Percentiles rank a stretch among this genome's conserved stretches.
phyloP scores from a whole-genome alignment of 495 filamentous ascomycete species.

The Penicillium ochrochloron region DNA sequence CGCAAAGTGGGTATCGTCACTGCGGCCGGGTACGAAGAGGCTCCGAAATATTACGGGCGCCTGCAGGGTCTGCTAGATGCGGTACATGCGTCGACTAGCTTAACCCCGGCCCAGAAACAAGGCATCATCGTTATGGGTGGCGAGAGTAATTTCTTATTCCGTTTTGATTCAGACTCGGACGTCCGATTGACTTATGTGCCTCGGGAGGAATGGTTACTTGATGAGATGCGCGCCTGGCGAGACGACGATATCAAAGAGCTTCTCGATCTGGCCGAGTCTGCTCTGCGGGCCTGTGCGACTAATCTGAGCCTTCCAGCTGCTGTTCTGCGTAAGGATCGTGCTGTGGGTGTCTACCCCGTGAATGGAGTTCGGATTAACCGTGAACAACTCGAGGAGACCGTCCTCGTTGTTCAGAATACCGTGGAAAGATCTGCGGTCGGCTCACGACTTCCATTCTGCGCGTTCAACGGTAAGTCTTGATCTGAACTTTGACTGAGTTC shows the following conservation, averaged over 20 bases:
- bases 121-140: slow-evolving; percentile 91
- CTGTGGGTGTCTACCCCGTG: slow-evolving; percentile 82
- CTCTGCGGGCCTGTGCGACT: slow-evolving; percentile 75
- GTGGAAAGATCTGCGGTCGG: slow-evolving; percentile 79
- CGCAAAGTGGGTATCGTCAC: slow-evolving; percentile 93
- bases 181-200: slow-evolving; percentile 61
- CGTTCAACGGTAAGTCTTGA: slow-evolving; percentile 75
- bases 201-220: slow-evolving; percentile 75
- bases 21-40: slow-evolving; percentile 92
- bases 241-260: slow-evolving; percentile 76
- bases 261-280: slow-evolving; percentile 83
- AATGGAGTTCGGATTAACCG: slow-evolving; percentile 68
- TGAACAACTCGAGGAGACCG: slow-evolving; percentile 94
- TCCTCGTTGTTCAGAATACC: slow-evolving; percentile 89
- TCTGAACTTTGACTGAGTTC: background rate
- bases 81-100: slow-evolving; percentile 62
- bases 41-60: slow-evolving; percentile 78
- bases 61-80: slow-evolving; percentile 84
- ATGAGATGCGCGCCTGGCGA: slow-evolving; percentile 85
- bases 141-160: slow-evolving; percentile 87
- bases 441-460: slow-evolving; percentile 84
- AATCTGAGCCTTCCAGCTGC: slow-evolving; percentile 76
- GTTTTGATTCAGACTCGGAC: slow-evolving; percentile 55
- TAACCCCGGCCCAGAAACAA: slow-evolving; percentile 67
- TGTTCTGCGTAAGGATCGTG: slow-evolving; percentile 87